Evolutionary conservation across 148 eudicot species (phyloP), one percentile per base, ranked within the genome.

Genomic region (Bassia scoparia): DNA sequence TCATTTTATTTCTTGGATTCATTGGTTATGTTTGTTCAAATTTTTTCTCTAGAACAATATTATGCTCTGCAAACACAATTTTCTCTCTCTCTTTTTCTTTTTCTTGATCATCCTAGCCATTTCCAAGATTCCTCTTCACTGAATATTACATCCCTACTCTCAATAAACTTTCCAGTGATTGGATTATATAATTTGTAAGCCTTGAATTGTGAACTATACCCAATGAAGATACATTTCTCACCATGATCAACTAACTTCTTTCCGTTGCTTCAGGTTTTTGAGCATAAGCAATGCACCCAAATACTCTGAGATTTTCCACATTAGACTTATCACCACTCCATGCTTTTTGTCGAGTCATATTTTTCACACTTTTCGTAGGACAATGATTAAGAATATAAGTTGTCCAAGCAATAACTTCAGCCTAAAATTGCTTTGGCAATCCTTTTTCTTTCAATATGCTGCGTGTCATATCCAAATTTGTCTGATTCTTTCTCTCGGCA

Each of bases 91-190:
- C 1, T 24, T 20, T 53, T 53, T n/a, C 58, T 18, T 53, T 53
- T 53, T 53, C 24, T 53, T 53, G 58, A 53, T 21, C 58, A 20
- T 53, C 58, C 58, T n/a, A n/a, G n/a, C n/a, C 58, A 53, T 53
- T 53, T 53, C 58, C 58, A 53, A 20, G 23, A 53, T 53, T 13
- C 24, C 3, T 20, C 58, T 53, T 53, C 58, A 20, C 58, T 53
- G 15, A 53, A 53, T 5, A 21, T 53, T 20, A 21, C 58, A 53
- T 53, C 58, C 21, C 58, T 53, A 53, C 58, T 53, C 26, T 53
- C 23, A 20, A 18, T 53, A 24, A 53, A 53, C 58, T 53, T 53
- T n/a, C 24, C 26, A 53, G 24, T 18, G 58, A 53, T 53, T 53
- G 58, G 23, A 8, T 50, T 50, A 18, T 50, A 50, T 20, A 50